Percentiles rank a stretch among this genome's conserved stretches.
Conservation (phyloP, 805 yeast genomes). For the Suhomyces sp. region DNA sequence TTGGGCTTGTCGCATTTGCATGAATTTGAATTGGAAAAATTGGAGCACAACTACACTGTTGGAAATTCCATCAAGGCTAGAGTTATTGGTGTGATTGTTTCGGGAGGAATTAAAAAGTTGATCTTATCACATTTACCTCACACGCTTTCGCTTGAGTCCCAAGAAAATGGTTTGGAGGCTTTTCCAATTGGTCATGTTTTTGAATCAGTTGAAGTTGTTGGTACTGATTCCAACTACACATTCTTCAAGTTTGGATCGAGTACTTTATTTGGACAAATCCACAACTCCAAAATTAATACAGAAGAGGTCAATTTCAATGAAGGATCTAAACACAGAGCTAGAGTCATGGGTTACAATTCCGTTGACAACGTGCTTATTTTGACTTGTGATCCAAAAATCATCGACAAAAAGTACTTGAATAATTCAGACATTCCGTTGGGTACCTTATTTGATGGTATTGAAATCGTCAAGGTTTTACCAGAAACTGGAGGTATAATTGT, state of each 20-base stretch:
- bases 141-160: slow-evolving; percentile 36
- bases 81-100: slow-evolving; percentile 54
- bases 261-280: slow-evolving; percentile 65
- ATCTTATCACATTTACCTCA: slow-evolving; percentile 64
- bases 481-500: slow-evolving; percentile 64
- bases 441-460: slow-evolving; percentile 50
- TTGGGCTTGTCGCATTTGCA: slow-evolving; percentile 66
- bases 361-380: slow-evolving; percentile 66
- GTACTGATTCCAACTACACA: slow-evolving; percentile 55
- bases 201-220: slow-evolving; percentile 57
- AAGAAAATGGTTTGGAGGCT: slow-evolving; percentile 46
- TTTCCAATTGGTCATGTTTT: slow-evolving; percentile 77
- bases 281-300: slow-evolving; percentile 64
- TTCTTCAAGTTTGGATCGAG: slow-evolving; percentile 57
- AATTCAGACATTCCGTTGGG: slow-evolving; percentile 77
- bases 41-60: slow-evolving; percentile 61
- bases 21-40: slow-evolving; percentile 40
- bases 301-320: slow-evolving; percentile 48
- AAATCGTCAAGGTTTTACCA: slow-evolving; percentile 54
- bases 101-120: slow-evolving; percentile 53
- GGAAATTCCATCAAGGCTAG: slow-evolving; percentile 72
- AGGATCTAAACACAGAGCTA: slow-evolving; percentile 71
- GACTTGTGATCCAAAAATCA: slow-evolving; percentile 63
- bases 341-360: slow-evolving; percentile 68
- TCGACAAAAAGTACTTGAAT: slow-evolving; percentile 65